phyloP scores from a whole-genome alignment of 78 protist species.

The Dictyostelium brefeldianum region DNA sequence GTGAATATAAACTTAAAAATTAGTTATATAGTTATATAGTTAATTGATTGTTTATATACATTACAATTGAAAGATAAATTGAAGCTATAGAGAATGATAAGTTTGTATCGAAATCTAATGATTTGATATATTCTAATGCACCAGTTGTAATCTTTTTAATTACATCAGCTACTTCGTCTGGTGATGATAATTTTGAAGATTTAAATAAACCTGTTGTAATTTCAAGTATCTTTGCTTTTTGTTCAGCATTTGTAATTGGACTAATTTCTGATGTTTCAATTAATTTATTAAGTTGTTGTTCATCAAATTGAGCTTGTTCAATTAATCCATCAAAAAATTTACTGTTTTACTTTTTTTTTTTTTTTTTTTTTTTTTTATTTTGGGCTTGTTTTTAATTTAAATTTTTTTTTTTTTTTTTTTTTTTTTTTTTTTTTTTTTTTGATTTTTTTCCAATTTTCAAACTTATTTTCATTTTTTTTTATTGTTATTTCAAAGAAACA shows the following conservation, averaged over 20 bases:
- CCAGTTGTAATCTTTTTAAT: neutral
- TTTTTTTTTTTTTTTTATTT: neutral
- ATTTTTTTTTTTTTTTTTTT: neutral
- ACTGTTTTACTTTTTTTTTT: no score
- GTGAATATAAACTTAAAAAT: neutral
- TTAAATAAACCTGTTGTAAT: constrained; percentile 1
- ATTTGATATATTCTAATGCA: neutral
- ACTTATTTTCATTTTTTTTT: no score
- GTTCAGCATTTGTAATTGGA: neutral
- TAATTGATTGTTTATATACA: neutral
- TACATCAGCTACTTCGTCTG: neutral
- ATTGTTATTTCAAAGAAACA: no score
- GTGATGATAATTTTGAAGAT: neutral
- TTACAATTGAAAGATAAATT: neutral
- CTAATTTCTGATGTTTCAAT: neutral
- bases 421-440: no score
- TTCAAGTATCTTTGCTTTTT: neutral
- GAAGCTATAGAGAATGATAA: neutral
- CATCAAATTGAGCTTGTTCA: neutral
- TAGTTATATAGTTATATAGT: no score
- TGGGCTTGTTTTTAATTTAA: neutral
- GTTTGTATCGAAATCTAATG: neutral
- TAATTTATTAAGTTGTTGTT: neutral
- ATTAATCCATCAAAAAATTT: neutral
- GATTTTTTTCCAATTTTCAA: no score